Evolutionary conservation across 2,329 filamentous ascomycete genomes (phyloP).

Genomic region (Bimuria novae-zelandiae): DNA sequence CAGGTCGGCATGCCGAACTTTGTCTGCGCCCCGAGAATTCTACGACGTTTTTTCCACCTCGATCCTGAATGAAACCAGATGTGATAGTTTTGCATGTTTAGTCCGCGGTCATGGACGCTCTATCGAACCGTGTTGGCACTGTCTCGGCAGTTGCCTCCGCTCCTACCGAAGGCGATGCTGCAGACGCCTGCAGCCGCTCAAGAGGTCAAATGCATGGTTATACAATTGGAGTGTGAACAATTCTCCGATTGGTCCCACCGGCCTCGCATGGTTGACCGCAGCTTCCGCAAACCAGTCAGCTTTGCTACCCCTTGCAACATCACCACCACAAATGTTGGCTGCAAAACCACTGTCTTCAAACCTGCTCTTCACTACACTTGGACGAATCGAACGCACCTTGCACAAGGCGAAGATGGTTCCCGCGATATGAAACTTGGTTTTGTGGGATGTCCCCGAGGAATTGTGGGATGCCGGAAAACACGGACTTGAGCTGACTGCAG

Average conservation of each 20-base stretch:
- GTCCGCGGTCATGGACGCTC: no score
- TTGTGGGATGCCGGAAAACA: constrained; percentile 3
- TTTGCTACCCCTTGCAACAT: not conserved
- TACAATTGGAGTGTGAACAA: not conserved
- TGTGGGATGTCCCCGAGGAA: not conserved
- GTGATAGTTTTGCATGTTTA: not conserved
- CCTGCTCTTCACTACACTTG: not conserved
- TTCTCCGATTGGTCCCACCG: constrained; percentile 10
- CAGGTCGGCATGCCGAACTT: constrained; percentile 25
- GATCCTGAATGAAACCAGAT: not conserved
- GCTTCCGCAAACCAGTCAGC: not conserved
- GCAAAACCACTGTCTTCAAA: not conserved
- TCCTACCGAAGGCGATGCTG: not conserved
- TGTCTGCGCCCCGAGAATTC: not conserved
- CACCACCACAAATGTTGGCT: not conserved
- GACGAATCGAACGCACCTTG: not conserved
- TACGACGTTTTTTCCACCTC: not conserved
- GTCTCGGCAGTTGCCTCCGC: not conserved
- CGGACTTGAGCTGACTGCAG: constrained; percentile 13
- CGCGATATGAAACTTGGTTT: not conserved
- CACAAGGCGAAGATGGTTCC: not conserved
- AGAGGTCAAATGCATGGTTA: not conserved
- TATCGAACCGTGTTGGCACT: not conserved
- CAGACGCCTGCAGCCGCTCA: constrained; percentile 3
- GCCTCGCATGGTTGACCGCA: constrained; percentile 7